Evolutionary conservation across 768 basidiomycete species (phyloP), one percentile per base, ranked within the genome.

Genomic region (Punctularia strigosozonata): DNA sequence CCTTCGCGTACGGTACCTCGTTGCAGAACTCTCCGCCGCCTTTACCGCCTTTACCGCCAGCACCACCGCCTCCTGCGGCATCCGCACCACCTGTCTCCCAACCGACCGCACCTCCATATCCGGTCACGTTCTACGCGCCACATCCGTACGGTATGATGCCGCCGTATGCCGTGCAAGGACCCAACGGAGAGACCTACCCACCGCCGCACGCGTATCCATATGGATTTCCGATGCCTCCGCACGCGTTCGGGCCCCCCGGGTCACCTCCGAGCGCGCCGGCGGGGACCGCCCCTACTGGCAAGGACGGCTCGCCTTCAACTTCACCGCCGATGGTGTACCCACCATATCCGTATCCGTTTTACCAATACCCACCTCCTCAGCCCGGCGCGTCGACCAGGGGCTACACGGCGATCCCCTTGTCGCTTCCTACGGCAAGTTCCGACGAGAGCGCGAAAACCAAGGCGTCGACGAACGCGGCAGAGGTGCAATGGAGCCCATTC

Each of bases 91-190:
- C 36, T 2, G 6, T 30, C 21, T 35, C 38, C 34, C 22, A 34
- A 25, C n/a, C 37, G 21, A 5, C 44, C 37, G 22, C 39, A 39
- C 18, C 51, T 19, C 48, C 50, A 30, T 39, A 54, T 28, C 49
- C 56, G 18, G 51, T 57, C 22, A 60, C 63, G 6, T 68, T 62
- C 47, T 66, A 64, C 41, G 49, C 28, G 48, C 56, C 59, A 8
- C 52, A 57, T 8, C 58, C 64, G 1, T 61, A 56, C 43, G 38
- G 51, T n/a, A 48, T 60, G 43, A 50, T 58, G 12, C 53, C 50
- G 5, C 48, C 47, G 17, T 34, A 41, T 10, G 39, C 36, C 14
- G n/a, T n/a, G n/a, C 46, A 44, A 28, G 48, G 46, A n/a, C 50
- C 47, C 22, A 42, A 44, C 43, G 47, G 36, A 32, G 38, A 41